Conservation (phyloP, 768 basidiomycete species). For the Tulasnella sp. region DNA sequence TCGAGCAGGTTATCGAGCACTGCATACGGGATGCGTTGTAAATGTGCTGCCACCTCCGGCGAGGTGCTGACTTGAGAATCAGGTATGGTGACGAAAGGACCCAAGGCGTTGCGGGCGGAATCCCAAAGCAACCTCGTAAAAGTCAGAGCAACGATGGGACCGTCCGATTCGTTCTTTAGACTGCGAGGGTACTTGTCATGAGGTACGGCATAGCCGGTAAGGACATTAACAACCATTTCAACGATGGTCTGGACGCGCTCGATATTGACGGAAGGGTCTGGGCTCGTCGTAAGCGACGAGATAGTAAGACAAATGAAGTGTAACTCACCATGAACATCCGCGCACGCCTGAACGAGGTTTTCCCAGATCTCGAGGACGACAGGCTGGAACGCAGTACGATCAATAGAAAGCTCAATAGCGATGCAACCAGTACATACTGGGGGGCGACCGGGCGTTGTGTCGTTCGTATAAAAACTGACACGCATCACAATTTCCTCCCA, state of each 20-base stretch:
- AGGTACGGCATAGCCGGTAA: background rate
- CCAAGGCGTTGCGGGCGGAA: background rate
- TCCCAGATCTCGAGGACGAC: slow-evolving; percentile 10
- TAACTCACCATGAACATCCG: background rate
- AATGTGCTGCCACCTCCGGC: background rate
- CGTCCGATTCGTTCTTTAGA: background rate
- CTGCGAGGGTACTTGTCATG: background rate
- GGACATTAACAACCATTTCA: background rate
- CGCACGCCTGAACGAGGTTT: background rate
- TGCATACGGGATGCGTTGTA: background rate
- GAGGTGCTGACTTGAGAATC: background rate
- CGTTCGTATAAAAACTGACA: background rate
- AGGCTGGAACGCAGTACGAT: background rate
- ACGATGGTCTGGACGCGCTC: background rate
- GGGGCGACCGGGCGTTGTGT: background rate
- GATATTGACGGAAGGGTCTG: background rate
- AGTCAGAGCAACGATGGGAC: background rate
- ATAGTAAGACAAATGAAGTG: background rate
- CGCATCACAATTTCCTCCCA: slow-evolving; percentile 8
- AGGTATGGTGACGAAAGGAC: background rate
- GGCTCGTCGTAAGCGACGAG: background rate
- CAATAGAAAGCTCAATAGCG: too few relatives aligned
- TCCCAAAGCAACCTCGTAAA: slow-evolving; percentile 5
- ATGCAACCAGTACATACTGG: background rate
- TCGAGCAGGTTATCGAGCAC: background rate